phyloP scores from a whole-genome alignment of 495 filamentous ascomycete species.

The Tetracladium marchalianum region DNA sequence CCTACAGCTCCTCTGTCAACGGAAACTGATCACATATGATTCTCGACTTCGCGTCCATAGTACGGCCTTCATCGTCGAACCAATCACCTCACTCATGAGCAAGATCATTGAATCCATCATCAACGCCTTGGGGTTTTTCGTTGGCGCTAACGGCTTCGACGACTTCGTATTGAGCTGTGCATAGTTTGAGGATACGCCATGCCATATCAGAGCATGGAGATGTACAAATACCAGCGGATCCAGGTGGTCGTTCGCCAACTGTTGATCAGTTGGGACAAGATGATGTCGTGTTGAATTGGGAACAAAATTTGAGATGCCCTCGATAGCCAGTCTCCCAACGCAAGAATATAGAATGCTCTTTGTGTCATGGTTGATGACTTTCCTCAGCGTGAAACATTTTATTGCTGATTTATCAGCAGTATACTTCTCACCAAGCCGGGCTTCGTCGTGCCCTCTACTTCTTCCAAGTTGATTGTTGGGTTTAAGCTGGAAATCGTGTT shows the following conservation, averaged over 20 bases:
- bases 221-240: slow-evolving; percentile 47
- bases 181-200: slow-evolving; percentile 54
- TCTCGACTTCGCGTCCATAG: slow-evolving; percentile 15
- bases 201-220: slow-evolving; percentile 50
- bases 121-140: background rate
- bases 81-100: slow-evolving; percentile 13
- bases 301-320: slow-evolving; percentile 43
- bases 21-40: slow-evolving; percentile 7
- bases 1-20: slow-evolving; percentile 17
- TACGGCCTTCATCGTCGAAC: slow-evolving; percentile 13
- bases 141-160: slow-evolving; percentile 33
- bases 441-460: slow-evolving; percentile 20
- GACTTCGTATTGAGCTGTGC: slow-evolving; percentile 52
- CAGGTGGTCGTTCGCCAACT: slow-evolving; percentile 45
- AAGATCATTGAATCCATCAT: background rate
- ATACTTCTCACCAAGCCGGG: slow-evolving; percentile 49
- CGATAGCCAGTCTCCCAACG: slow-evolving; percentile 49
- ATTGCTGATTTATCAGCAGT: slow-evolving; percentile 36
- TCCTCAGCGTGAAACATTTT: slow-evolving; percentile 40
- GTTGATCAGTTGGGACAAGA: slow-evolving; percentile 41
- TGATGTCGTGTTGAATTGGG: slow-evolving; percentile 33
- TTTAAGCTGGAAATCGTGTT: slow-evolving; percentile 8
- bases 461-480: slow-evolving; percentile 5
- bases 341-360: slow-evolving; percentile 33
- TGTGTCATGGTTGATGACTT: slow-evolving; percentile 40